These are phyloP conservation scores for Pseudocercospora fijiensis DNA, from an alignment of 2,329 filamentous ascomycete genomes.

Conservation along the genomic window DNA sequence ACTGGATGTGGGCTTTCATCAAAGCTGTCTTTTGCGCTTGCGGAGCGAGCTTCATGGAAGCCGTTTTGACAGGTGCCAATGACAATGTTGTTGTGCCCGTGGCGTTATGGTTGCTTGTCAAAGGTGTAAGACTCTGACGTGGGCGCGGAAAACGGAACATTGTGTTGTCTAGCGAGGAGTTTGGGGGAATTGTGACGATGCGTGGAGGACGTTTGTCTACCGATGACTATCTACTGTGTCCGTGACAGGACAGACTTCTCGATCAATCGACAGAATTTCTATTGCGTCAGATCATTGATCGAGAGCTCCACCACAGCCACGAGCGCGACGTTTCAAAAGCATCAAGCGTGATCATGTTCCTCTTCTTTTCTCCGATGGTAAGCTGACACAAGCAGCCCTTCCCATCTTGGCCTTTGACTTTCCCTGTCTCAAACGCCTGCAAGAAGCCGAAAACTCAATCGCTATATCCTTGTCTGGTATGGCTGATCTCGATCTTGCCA, in stretches of 20 bases:
- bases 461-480: background rate
- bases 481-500: background rate
- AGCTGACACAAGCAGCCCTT: background rate
- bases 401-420: background rate
- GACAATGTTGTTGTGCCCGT: constrained; percentile 98
- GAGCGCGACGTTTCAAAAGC: background rate
- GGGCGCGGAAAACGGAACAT: constrained; percentile 7
- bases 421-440: background rate
- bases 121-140: constrained; percentile 63
- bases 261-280: constrained; percentile 2
- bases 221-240: background rate
- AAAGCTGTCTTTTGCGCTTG: constrained; percentile 72
- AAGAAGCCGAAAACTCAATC: background rate
- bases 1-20: constrained; percentile 37
- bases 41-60: constrained; percentile 87
- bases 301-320: background rate
- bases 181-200: background rate
- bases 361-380: background rate
- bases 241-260: background rate
- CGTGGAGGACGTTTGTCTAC: background rate
- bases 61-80: constrained; percentile 92
- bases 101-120: constrained; percentile 86
- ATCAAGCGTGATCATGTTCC: background rate
- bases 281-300: background rate
- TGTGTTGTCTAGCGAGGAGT: constrained; percentile 4